Percentiles rank a stretch among this genome's conserved stretches.
These are phyloP conservation scores for Drosera spatulata DNA, from an alignment of 179 eudicot genomes.

Conservation along the genomic window DNA sequence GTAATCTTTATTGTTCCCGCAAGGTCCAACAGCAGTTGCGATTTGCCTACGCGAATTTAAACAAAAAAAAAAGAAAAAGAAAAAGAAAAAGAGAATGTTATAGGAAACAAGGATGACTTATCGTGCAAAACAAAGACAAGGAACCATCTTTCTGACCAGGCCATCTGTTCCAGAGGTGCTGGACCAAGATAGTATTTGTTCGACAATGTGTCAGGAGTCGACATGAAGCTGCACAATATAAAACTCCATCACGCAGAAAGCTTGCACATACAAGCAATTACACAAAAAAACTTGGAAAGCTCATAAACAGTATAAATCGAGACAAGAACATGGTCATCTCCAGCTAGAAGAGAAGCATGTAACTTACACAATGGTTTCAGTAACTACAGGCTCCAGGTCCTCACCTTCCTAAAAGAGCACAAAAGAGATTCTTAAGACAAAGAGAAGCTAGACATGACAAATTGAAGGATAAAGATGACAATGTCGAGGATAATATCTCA, in stretches of 20 bases:
- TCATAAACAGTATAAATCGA: neutral
- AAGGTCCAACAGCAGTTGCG: slow-evolving; percentile 89
- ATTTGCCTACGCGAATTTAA: slow-evolving; percentile 61
- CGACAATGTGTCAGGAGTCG: slow-evolving; percentile 61
- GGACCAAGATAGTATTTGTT: slow-evolving; percentile 93
- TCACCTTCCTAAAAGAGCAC: slow-evolving; percentile 58
- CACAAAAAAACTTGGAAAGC: neutral
- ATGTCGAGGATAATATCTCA: neutral
- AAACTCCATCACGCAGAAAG: too few species aligned
- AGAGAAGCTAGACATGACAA: neutral
- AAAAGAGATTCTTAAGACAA: slow-evolving; percentile 5
- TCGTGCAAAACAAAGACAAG: neutral
- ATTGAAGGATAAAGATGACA: neutral
- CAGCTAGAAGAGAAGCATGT: neutral
- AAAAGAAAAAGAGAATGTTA: neutral
- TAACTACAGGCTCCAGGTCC: slow-evolving; percentile 35
- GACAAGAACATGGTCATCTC: neutral
- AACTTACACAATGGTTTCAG: slow-evolving; percentile 74
- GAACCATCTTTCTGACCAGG: slow-evolving; percentile 28
- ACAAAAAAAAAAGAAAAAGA: too few species aligned
- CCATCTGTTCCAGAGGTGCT: slow-evolving; percentile 86
- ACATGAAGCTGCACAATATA: slow-evolving; percentile 47
- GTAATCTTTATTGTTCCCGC: slow-evolving; percentile 88
- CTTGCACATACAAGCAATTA: neutral
- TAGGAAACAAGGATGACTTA: neutral